Conservation (phyloP, 805 yeast genomes). For the Ogataea methanolica region DNA sequence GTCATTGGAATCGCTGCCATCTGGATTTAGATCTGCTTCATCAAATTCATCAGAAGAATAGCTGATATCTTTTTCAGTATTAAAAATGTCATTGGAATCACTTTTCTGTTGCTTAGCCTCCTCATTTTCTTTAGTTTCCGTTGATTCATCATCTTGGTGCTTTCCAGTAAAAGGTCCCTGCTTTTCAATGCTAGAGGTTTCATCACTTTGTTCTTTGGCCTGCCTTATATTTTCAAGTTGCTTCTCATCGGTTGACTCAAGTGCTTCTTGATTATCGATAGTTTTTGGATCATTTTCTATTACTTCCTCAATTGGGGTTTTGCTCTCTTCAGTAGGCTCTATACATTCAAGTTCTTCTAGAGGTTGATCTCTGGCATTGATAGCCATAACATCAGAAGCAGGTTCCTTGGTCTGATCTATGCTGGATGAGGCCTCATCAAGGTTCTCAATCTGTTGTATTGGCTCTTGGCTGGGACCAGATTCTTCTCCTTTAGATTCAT, state of each 20-base stretch:
- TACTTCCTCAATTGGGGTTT: not conserved
- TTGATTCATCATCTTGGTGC: too few species aligned
- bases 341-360: too few species aligned
- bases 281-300: not conserved
- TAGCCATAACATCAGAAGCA: too few species aligned
- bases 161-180: too few species aligned
- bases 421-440: too few species aligned
- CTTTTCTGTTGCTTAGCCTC: not conserved
- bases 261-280: not conserved
- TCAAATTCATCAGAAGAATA: conserved; percentile 23
- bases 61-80: conserved; percentile 12
- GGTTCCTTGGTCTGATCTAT: not conserved
- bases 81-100: conserved; percentile 11
- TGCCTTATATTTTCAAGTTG: not conserved
- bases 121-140: not conserved
- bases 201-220: not conserved
- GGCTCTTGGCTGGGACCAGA: too few species aligned
- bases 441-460: too few species aligned
- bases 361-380: too few species aligned
- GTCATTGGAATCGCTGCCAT: conserved; percentile 8
- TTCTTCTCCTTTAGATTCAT: too few species aligned
- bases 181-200: too few species aligned
- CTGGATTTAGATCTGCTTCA: conserved; percentile 12
- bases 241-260: not conserved
- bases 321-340: too few species aligned